These are phyloP conservation scores for Eurotiales sp. DNA, from an alignment of 2,329 filamentous ascomycete species.

Conservation along the genomic window DNA sequence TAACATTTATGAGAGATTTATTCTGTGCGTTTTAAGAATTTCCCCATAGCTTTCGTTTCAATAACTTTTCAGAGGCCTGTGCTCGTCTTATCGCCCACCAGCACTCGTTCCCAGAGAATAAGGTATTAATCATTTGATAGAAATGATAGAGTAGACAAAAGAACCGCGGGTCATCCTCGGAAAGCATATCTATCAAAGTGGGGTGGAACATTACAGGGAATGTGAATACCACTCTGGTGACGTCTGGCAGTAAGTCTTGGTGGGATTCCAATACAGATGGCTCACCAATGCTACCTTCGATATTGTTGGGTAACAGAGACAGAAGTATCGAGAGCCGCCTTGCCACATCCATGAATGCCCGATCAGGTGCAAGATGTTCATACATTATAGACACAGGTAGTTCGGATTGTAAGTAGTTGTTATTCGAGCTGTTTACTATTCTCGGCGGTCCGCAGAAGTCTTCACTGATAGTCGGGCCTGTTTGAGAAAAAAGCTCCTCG, in stretches of 20 bases:
- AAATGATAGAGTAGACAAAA: slow-evolving; percentile 10
- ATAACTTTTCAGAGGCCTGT: background rate
- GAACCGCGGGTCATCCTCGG: slow-evolving; percentile 3
- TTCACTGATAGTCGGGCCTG: background rate
- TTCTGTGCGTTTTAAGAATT: background rate
- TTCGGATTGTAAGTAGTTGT: background rate
- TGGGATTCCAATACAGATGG: slow-evolving; percentile 1
- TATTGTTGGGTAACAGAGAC: slow-evolving; percentile 2
- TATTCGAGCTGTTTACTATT: background rate
- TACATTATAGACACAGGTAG: background rate
- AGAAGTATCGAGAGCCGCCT: slow-evolving; percentile 12
- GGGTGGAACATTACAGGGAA: slow-evolving; percentile 8
- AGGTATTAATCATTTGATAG: background rate
- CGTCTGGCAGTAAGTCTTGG: slow-evolving; percentile 4
- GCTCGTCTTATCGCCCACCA: slow-evolving; percentile 9
- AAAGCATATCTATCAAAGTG: slow-evolving; percentile 2
- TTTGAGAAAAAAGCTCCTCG: background rate
- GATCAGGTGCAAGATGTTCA: background rate
- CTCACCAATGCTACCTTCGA: background rate
- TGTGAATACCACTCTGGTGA: slow-evolving; percentile 5
- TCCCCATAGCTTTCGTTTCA: slow-evolving; percentile 6
- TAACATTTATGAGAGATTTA: too few species aligned
- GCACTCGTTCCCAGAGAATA: slow-evolving; percentile 8
- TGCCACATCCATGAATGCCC: slow-evolving; percentile 6
- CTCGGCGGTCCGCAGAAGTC: background rate